Conservation (phyloP, 345 rosid species). For the Salix udensis region DNA sequence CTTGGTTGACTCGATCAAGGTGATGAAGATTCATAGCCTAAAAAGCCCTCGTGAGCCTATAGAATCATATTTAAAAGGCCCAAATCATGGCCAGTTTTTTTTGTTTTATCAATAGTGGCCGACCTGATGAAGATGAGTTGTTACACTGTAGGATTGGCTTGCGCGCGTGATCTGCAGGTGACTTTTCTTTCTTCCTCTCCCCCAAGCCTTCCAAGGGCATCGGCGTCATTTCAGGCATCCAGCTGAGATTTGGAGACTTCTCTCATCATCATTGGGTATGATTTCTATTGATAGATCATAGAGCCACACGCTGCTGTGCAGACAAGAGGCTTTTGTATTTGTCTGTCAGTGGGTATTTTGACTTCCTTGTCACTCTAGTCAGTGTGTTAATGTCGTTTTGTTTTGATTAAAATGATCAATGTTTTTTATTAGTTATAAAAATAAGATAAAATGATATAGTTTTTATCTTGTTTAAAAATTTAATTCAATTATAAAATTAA, state of each 20-base stretch:
- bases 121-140: neutral
- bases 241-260: neutral
- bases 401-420: no score
- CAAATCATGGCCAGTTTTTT: neutral
- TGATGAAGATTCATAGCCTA: neutral
- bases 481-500: no score
- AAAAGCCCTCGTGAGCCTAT: neutral
- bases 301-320: neutral
- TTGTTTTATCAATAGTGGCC: neutral
- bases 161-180: neutral
- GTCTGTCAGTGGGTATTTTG: neutral
- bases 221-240: neutral
- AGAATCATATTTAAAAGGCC: neutral
- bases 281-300: neutral
- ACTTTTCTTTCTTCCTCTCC: neutral
- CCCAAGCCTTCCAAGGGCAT: neutral
- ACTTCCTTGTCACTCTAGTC: neutral
- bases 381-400: no score
- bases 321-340: neutral
- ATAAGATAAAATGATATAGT: no score
- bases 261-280: slow-evolving; percentile 10
- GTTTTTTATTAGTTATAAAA: no score
- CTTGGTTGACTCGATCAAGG: neutral
- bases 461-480: no score
- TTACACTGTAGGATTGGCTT: neutral